phyloP scores from a whole-genome alignment of 1,284 basidiomycete species.

The Sparassis latifolia region DNA sequence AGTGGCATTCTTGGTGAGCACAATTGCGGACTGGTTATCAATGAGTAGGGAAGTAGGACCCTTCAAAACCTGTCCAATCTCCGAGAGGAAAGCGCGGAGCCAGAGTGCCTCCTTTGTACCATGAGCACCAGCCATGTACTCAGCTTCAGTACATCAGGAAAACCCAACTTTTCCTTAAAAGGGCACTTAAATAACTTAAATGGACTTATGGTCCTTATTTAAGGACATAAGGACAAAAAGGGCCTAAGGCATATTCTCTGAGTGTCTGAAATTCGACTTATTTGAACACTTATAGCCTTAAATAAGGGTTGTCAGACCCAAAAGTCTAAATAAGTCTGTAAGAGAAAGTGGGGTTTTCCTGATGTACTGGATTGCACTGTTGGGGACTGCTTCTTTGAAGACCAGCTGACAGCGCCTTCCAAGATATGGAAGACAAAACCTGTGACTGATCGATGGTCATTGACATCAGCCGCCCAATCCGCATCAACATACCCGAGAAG shows the following conservation, averaged over 20 bases:
- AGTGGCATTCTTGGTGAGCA: slow-evolving; percentile 7
- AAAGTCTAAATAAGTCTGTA: too few species aligned
- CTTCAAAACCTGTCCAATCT: neutral
- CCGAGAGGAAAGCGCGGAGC: slow-evolving; percentile 7
- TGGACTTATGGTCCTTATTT: too few species aligned
- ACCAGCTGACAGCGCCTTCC: slow-evolving; percentile 17
- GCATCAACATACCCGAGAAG: slow-evolving; percentile 1
- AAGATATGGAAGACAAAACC: slow-evolving; percentile 18
- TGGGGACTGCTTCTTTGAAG: slow-evolving; percentile 18
- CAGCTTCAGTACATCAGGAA: slow-evolving; percentile 16
- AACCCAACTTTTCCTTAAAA: too few species aligned
- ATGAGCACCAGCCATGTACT: slow-evolving; percentile 11
- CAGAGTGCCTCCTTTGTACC: slow-evolving; percentile 9
- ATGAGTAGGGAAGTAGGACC: neutral
- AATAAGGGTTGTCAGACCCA: too few species aligned
- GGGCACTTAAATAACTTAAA: too few species aligned
- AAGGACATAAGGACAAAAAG: too few species aligned
- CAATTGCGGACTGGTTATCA: slow-evolving; percentile 12
- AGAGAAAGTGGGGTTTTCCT: too few species aligned
- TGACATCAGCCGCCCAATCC: neutral
- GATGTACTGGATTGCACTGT: slow-evolving; percentile 14
- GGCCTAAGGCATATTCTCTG: too few species aligned
- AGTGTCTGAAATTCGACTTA: too few species aligned
- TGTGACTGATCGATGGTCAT: neutral
- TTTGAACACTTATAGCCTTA: too few species aligned